A percentile compares a stretch with the other conserved stretches of the same genome.
Evolutionary conservation across 257 asterid species (phyloP).

Genomic region (Capsicum baccatum): DNA sequence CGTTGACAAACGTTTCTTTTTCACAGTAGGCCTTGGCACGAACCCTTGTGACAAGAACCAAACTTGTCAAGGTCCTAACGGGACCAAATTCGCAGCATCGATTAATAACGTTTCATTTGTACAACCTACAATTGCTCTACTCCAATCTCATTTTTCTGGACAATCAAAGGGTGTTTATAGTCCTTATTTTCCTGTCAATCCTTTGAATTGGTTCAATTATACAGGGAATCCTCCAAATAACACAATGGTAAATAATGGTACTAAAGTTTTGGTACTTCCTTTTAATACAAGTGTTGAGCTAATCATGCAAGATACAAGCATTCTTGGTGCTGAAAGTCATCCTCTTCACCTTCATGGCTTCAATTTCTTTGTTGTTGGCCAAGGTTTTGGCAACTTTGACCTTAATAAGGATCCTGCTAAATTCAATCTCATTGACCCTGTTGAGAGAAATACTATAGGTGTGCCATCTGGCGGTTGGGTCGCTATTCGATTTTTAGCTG

Average conservation of each 20-base stretch:
- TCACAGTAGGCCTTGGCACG: conserved; percentile 56
- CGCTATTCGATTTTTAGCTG: conserved; percentile 38
- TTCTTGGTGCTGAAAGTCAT: conserved; percentile 43
- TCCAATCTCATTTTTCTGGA: conserved; percentile 47
- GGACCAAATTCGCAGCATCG: conserved; percentile 50
- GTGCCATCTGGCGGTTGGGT: conserved; percentile 46
- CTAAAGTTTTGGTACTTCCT: conserved; percentile 38
- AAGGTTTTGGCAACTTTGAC: conserved; percentile 38
- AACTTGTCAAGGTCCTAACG: conserved; percentile 56
- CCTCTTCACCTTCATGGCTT: conserved; percentile 48
- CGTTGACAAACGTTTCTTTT: conserved; percentile 43
- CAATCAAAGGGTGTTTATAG: conserved; percentile 36
- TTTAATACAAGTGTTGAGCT: conserved; percentile 45
- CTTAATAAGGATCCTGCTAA: conserved; percentile 39
- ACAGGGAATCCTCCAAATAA: conserved; percentile 43
- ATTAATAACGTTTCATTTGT: conserved; percentile 54
- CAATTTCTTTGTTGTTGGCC: conserved; percentile 42
- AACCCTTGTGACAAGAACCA: conserved; percentile 42
- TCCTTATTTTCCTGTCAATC: conserved; percentile 35
- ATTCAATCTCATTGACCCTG: conserved; percentile 44
- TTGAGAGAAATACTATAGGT: conserved; percentile 45
- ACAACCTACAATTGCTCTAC: conserved; percentile 45
- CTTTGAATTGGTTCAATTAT: conserved; percentile 36
- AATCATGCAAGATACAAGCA: conserved; percentile 45
- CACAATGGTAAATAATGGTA: conserved; percentile 32